Base-by-base conservation (phyloP, 2,329 filamentous ascomycete species). In the Trichoderma sp. region DNA sequence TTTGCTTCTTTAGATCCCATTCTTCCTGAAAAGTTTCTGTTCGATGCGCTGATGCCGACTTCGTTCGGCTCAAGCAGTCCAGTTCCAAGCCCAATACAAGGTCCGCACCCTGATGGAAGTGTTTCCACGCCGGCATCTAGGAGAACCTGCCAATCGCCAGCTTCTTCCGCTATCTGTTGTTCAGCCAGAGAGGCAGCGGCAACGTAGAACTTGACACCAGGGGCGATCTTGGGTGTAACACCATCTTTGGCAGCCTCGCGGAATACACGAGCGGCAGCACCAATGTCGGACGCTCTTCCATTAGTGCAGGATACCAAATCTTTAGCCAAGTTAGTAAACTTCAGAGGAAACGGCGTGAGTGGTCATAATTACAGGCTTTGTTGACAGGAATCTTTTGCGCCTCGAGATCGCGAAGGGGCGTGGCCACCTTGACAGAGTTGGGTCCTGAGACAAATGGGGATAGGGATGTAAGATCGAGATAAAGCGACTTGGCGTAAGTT, bases 11-110 rank as follows among this genome's bases (percentile, higher is more conserved):
- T 47, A 11, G 43, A 47, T 47, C 43, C 95, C 93, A 98, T 97
- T 3, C 95, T 89, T 0, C 94, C 95, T 81, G 95, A 95, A 86
- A 95, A 98, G 81, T 97, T 97, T 11, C 95, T 87, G 84, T 98
- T 98, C 67, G 87, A 90, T 0, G 94, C 93, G 74, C 87, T 91
- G 76, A 98, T 95, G 26, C 94, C 94, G 11, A 94, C 90, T 82
- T 98, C 95, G 21, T 93, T 47, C 1, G 43, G 43, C 43, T 47
- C 43, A 47, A 47, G 43, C 43, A 47, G 8, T 47, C 43, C 43
- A 21, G 43, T n/a, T 21, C 43, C 43, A 47, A 47, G 43, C 18
- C 43, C 43, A n/a, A 47, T 47, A 47, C 43, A 47, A 47, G 43
- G 43, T 3, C 43, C 43, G 43, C 43, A 47, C 93, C 3, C 92